Evolutionary conservation across 805 yeast species (phyloP).

Genomic region (Hanseniaspora occidentalis): DNA sequence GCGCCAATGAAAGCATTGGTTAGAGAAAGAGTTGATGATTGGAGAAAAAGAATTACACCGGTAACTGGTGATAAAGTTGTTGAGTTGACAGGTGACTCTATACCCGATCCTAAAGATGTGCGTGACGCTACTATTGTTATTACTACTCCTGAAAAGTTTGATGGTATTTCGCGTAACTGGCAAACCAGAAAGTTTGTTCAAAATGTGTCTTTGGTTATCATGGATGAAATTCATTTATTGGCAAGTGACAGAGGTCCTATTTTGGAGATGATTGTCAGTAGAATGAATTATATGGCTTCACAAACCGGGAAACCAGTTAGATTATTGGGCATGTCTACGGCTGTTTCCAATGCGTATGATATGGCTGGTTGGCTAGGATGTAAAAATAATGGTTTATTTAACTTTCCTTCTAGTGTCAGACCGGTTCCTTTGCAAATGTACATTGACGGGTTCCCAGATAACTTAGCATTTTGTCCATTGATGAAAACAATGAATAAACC

Average conservation of each 20-base stretch:
- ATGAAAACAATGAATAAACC: slow-evolving; percentile 60
- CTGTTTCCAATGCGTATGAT: slow-evolving; percentile 81
- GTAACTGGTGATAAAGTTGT: slow-evolving; percentile 77
- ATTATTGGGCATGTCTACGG: slow-evolving; percentile 85
- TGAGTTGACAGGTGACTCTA: slow-evolving; percentile 93
- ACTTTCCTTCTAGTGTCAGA: slow-evolving; percentile 82
- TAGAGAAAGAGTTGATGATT: slow-evolving; percentile 91
- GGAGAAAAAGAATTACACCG: slow-evolving; percentile 74
- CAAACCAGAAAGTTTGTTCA: slow-evolving; percentile 77
- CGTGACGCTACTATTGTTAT: slow-evolving; percentile 75
- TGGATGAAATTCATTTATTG: slow-evolving; percentile 91
- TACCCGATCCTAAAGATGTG: slow-evolving; percentile 70
- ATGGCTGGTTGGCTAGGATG: slow-evolving; percentile 94
- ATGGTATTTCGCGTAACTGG: slow-evolving; percentile 86
- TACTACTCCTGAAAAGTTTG: slow-evolving; percentile 95
- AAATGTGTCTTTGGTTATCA: slow-evolving; percentile 74
- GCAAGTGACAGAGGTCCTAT: slow-evolving; percentile 99
- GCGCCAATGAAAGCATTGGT: slow-evolving; percentile 93
- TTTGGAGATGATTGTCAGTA: slow-evolving; percentile 85
- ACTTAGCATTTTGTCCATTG: slow-evolving; percentile 65
- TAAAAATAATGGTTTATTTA: slow-evolving; percentile 81
- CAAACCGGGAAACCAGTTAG: slow-evolving; percentile 85
- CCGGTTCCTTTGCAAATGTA: slow-evolving; percentile 91
- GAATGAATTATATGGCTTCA: slow-evolving; percentile 43
- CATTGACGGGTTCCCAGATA: slow-evolving; percentile 76